These are phyloP conservation scores for Poa pratensis DNA, from an alignment of 176 grass and related monocot genomes.

Conservation along the genomic window DNA sequence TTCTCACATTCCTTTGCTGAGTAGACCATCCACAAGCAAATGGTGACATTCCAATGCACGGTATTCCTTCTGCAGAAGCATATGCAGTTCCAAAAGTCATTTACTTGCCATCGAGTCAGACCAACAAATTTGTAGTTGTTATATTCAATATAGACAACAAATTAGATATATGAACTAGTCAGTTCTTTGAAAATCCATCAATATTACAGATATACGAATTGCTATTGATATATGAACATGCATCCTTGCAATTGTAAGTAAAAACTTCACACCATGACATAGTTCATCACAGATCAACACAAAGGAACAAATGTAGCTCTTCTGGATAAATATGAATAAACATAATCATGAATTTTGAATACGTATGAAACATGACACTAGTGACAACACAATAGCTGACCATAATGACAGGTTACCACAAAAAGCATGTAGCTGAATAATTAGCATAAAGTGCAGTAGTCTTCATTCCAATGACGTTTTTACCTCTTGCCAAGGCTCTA, in stretches of 20 bases:
- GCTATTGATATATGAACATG: slow-evolving; percentile 19
- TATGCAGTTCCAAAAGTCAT: slow-evolving; percentile 20
- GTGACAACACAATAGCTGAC: neutral
- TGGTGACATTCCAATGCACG: slow-evolving; percentile 90
- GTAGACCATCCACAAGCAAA: slow-evolving; percentile 99
- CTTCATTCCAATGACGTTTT: slow-evolving; percentile 13
- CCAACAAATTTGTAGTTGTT: slow-evolving; percentile 13
- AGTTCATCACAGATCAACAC: neutral
- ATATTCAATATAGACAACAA: slow-evolving; percentile 28
- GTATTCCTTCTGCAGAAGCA: slow-evolving; percentile 88
- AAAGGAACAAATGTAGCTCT: slow-evolving; percentile 25
- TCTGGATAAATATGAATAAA: slow-evolving; percentile 12
- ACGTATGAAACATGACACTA: neutral
- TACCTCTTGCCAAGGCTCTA: slow-evolving; percentile 93
- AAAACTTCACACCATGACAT: neutral
- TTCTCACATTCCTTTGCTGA: slow-evolving; percentile 70
- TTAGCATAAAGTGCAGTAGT: slow-evolving; percentile 3
- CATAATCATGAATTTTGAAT: slow-evolving; percentile 23
- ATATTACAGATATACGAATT: neutral
- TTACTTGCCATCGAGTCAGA: slow-evolving; percentile 4
- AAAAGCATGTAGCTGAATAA: neutral
- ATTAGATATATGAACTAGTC: slow-evolving; percentile 1
- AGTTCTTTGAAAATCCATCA: slow-evolving; percentile 8
- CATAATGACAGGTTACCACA: slow-evolving; percentile 15
- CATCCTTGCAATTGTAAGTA: slow-evolving; percentile 4